A percentile compares a stretch with the other conserved stretches of the same genome.
phyloP scores from a whole-genome alignment of 208 protist genomes.

The Wallacemonas collosoma region DNA sequence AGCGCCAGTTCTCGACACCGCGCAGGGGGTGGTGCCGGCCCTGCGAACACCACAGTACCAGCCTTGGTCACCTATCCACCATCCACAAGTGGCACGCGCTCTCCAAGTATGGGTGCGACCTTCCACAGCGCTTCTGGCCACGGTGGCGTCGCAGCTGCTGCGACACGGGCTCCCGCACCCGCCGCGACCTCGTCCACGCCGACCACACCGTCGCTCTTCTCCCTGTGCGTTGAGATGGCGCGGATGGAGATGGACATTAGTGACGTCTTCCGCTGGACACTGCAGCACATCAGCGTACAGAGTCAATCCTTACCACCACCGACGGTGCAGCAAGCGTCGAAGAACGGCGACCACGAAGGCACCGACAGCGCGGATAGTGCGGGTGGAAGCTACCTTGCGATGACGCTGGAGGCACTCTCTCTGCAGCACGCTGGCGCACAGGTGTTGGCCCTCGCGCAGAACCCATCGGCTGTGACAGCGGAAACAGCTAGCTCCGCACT shows the following conservation, averaged over 20 bases:
- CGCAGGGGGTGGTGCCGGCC: neutral
- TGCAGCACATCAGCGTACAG: conserved; percentile 13
- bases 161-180: neutral
- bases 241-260: conserved; percentile 5
- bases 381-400: neutral
- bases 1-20: conserved; percentile 1
- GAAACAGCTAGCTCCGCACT: conserved; percentile 1
- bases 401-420: conserved; percentile 12
- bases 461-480: neutral
- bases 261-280: conserved; percentile 15
- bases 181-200: neutral
- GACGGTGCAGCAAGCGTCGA: neutral
- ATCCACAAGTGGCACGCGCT: neutral
- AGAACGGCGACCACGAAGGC: conserved; percentile 15
- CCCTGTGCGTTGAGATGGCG: conserved; percentile 28
- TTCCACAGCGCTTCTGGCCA: neutral
- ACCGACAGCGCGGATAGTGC: conserved; percentile 2
- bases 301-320: conserved; percentile 16
- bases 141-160: neutral
- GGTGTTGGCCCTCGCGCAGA: conserved; percentile 25
- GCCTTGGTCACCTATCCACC: neutral
- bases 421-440: conserved; percentile 51
- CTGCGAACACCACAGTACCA: neutral
- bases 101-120: neutral
- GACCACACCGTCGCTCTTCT: conserved; percentile 36